Conservation (phyloP, 2,329 filamentous ascomycete genomes). For the Onygenales sp. region DNA sequence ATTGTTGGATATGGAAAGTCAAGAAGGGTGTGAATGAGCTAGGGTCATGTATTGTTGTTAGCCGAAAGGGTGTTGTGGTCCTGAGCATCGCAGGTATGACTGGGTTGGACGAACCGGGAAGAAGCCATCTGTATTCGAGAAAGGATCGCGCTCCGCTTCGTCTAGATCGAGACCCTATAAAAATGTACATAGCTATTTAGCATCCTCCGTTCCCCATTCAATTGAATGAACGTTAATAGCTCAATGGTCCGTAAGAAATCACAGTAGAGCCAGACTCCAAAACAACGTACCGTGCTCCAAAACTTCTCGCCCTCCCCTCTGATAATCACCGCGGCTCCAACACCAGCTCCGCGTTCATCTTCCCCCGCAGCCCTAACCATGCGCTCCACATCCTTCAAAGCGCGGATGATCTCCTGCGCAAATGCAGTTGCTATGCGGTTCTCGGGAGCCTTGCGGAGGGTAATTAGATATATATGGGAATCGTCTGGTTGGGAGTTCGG, state of each 20-base stretch:
- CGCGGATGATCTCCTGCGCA: constrained; percentile 39
- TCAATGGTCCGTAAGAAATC: not conserved
- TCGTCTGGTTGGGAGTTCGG: not conserved
- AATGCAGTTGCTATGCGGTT: constrained; percentile 40
- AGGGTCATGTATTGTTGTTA: not conserved
- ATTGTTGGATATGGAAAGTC: constrained; percentile 32
- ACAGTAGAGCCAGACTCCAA: not conserved
- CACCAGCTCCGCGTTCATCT: constrained; percentile 1
- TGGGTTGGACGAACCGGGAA: constrained; percentile 27
- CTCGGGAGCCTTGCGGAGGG: constrained; percentile 40
- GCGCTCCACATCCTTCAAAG: constrained; percentile 34
- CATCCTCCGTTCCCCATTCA: not conserved
- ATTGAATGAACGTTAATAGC: not conserved
- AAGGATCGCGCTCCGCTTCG: constrained; percentile 35
- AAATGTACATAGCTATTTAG: not conserved
- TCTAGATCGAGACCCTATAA: constrained; percentile 30
- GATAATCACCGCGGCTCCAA: constrained; percentile 39
- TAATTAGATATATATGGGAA: constrained; percentile 39
- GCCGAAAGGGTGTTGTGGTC: not conserved
- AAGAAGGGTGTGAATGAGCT: constrained; percentile 30
- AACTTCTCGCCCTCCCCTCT: constrained; percentile 30
- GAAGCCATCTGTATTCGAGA: constrained; percentile 46
- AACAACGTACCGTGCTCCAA: constrained; percentile 6
- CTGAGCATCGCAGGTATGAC: not conserved
- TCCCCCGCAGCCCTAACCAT: constrained; percentile 25